These are phyloP conservation scores for Vitis cinerea DNA, from an alignment of 164 flowering plant genomes.

Conservation along the genomic window DNA sequence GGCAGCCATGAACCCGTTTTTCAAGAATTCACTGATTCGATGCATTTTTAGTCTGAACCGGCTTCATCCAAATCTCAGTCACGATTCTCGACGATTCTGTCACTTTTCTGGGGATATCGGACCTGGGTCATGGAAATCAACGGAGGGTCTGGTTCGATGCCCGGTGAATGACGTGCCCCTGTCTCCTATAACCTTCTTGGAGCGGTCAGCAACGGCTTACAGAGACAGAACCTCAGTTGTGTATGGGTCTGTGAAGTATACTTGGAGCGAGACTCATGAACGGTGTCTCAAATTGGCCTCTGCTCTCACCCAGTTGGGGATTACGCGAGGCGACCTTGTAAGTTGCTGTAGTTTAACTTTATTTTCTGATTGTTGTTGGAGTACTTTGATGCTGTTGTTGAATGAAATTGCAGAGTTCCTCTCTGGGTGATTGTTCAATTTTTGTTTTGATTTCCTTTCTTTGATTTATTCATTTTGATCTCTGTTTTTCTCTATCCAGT, in stretches of 20 bases:
- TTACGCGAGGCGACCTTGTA: slow-evolving; percentile 44
- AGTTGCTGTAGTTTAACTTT: slow-evolving; percentile 13
- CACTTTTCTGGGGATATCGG: no score
- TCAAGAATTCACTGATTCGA: no score
- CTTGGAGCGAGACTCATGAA: slow-evolving; percentile 41
- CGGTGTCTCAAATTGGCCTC: slow-evolving; percentile 48
- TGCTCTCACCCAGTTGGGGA: slow-evolving; percentile 28
- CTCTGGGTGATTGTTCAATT: neutral
- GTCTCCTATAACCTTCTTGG: slow-evolving; percentile 49
- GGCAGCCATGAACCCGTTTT: no score
- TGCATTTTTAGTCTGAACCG: no score
- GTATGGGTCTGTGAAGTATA: slow-evolving; percentile 24
- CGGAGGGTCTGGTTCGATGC: slow-evolving; percentile 41
- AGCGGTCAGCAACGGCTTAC: slow-evolving; percentile 40
- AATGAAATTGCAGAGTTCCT: no score
- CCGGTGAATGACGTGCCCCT: slow-evolving; percentile 39
- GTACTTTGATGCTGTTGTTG: no score
- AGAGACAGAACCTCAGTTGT: slow-evolving; percentile 32
- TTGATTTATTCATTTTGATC: neutral
- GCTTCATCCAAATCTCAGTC: no score
- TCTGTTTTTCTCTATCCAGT: neutral
- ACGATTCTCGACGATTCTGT: no score
- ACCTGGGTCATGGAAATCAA: slow-evolving; percentile 1
- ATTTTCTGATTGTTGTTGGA: neutral
- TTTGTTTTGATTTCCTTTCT: no score